Evolutionary conservation across 2,329 filamentous ascomycete species (phyloP).

Genomic region (Colletotrichum tropicale): DNA sequence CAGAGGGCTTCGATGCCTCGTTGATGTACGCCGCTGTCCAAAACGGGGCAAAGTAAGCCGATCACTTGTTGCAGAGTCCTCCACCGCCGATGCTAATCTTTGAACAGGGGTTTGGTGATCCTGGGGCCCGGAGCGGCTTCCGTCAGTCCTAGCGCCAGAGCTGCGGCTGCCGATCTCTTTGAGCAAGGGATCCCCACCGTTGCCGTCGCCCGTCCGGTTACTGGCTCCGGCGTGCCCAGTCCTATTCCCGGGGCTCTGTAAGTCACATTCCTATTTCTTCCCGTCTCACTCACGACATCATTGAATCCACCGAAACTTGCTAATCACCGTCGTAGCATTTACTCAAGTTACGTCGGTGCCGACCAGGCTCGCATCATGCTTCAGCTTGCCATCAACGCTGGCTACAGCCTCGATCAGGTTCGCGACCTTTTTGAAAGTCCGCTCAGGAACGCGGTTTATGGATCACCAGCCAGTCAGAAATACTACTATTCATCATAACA

Average conservation of each 20-base stretch:
- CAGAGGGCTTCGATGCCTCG: slow-evolving; percentile 34
- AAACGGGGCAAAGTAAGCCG: slow-evolving; percentile 32
- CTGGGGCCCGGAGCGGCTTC: slow-evolving; percentile 33
- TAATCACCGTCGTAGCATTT: slow-evolving; percentile 22
- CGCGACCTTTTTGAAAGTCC: slow-evolving; percentile 33
- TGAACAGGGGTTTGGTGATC: slow-evolving; percentile 30
- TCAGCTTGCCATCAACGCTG: slow-evolving; percentile 33
- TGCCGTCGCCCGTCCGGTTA: slow-evolving; percentile 30
- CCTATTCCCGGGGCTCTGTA: slow-evolving; percentile 22
- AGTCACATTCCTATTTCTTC: neutral
- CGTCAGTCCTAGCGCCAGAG: slow-evolving; percentile 29
- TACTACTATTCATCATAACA: neutral
- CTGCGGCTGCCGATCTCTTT: slow-evolving; percentile 30
- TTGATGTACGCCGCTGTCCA: slow-evolving; percentile 33
- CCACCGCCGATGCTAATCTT: neutral
- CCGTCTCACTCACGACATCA: too few species aligned
- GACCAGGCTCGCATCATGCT: slow-evolving; percentile 35
- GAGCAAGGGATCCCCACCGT: slow-evolving; percentile 30
- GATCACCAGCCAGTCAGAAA: neutral
- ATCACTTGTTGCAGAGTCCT: neutral
- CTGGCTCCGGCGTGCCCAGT: slow-evolving; percentile 28
- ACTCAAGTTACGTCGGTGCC: slow-evolving; percentile 29
- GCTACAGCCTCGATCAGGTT: slow-evolving; percentile 30
- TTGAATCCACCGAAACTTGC: too few species aligned
- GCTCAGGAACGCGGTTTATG: slow-evolving; percentile 17